phyloP scores from a whole-genome alignment of 257 asterid genomes.

The Nicotiana obtusifolia region DNA sequence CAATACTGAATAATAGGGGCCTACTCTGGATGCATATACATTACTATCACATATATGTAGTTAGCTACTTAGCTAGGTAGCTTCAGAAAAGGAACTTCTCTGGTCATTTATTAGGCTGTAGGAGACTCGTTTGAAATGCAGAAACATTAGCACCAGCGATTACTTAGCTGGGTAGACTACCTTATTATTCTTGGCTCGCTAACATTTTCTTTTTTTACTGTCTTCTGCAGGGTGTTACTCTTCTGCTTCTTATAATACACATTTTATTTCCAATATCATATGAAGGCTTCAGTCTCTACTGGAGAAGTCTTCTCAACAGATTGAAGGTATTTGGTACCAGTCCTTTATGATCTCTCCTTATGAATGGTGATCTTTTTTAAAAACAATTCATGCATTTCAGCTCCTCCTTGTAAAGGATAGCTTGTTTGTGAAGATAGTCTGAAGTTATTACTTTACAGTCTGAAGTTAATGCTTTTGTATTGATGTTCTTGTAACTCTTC shows the following conservation, averaged over 20 bases:
- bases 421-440: neutral
- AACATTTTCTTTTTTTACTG: conserved; percentile 9
- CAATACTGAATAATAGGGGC: neutral
- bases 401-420: neutral
- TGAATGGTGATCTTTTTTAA: neutral
- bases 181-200: neutral
- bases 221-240: conserved; percentile 58
- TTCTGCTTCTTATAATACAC: conserved; percentile 65
- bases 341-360: neutral
- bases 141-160: neutral
- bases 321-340: conserved; percentile 52
- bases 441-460: neutral
- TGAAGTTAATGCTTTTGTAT: neutral
- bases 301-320: conserved; percentile 63
- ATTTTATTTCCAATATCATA: conserved; percentile 62
- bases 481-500: neutral
- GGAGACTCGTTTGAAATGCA: neutral
- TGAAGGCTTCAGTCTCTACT: conserved; percentile 68
- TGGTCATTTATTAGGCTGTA: neutral
- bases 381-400: neutral
- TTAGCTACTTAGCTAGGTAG: neutral
- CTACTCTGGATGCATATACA: neutral
- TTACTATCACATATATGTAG: neutral
- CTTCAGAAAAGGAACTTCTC: neutral
- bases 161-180: neutral